Evolutionary conservation across 768 basidiomycete genomes (phyloP).

Genomic region (Suillus occidentalis): DNA sequence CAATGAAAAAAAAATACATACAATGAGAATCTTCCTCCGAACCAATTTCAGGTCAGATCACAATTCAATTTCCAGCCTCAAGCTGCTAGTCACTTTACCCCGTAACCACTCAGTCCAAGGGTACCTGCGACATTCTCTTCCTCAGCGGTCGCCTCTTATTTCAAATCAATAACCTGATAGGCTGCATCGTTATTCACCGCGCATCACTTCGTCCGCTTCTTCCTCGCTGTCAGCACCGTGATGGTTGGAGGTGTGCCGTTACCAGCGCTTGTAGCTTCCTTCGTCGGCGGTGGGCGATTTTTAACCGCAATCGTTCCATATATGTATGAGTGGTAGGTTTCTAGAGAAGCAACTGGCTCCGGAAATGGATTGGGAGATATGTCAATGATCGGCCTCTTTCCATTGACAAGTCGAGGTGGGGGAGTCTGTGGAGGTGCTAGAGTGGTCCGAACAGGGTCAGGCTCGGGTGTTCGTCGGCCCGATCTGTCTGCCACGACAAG

Average conservation of each 20-base stretch:
- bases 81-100: background rate
- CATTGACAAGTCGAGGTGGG: constrained; percentile 38
- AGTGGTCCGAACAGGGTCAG: constrained; percentile 19
- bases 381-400: constrained; percentile 37
- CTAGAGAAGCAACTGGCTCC: constrained; percentile 60
- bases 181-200: constrained; percentile 10
- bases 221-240: constrained; percentile 61
- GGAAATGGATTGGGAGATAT: constrained; percentile 67
- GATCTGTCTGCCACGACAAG: constrained; percentile 19
- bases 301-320: constrained; percentile 57
- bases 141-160: constrained; percentile 11
- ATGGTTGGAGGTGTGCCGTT: constrained; percentile 35
- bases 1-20: background rate
- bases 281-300: constrained; percentile 41
- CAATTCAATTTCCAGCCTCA: background rate
- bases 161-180: constrained; percentile 3
- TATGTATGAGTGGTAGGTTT: constrained; percentile 60
- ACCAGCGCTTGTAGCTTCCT: constrained; percentile 15
- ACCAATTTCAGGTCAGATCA: background rate
- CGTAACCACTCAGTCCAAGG: background rate
- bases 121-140: constrained; percentile 3
- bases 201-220: constrained; percentile 38
- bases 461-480: constrained; percentile 45
- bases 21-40: background rate
- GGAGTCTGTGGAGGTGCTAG: constrained; percentile 55